A percentile compares a stretch with the other conserved stretches of the same genome.
phyloP scores from a whole-genome alignment of 257 asterid species.

The Perilla frutescens region DNA sequence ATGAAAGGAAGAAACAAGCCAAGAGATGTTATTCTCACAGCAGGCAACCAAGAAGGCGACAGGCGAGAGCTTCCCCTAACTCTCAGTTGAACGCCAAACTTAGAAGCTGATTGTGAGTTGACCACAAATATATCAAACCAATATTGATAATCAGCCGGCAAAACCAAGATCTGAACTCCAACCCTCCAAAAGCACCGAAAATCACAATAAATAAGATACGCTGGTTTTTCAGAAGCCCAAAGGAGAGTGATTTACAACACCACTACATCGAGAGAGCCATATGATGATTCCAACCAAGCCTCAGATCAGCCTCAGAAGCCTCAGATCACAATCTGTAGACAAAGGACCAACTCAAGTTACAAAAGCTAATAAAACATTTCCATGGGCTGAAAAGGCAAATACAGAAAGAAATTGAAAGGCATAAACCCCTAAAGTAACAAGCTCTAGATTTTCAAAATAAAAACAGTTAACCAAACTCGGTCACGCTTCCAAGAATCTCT shows the following conservation, averaged over 20 bases:
- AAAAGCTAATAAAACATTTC: background rate
- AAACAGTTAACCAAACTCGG: conserved; percentile 3
- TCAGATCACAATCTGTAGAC: conserved; percentile 45
- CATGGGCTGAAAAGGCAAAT: conserved; percentile 10
- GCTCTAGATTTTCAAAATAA: background rate
- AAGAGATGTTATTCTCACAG: conserved; percentile 45
- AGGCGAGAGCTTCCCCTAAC: conserved; percentile 59
- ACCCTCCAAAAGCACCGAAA: conserved; percentile 23
- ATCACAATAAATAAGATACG: conserved; percentile 21
- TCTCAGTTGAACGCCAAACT: conserved; percentile 57
- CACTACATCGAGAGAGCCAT: conserved; percentile 54
- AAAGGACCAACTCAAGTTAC: conserved; percentile 14
- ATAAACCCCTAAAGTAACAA: background rate
- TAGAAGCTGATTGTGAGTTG: conserved; percentile 55
- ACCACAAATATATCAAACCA: conserved; percentile 34
- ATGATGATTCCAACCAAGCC: conserved; percentile 36
- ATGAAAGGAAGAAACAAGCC: conserved; percentile 49
- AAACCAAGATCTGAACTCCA: conserved; percentile 36
- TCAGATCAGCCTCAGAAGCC: conserved; percentile 12
- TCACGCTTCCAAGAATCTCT: background rate
- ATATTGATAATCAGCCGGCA: conserved; percentile 52
- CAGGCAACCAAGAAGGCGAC: conserved; percentile 62
- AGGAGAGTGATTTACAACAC: conserved; percentile 35
- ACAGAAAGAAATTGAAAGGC: background rate
- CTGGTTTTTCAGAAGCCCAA: conserved; percentile 10